Conservation (phyloP, 768 basidiomycete species). For the Cytidiella melzeri region DNA sequence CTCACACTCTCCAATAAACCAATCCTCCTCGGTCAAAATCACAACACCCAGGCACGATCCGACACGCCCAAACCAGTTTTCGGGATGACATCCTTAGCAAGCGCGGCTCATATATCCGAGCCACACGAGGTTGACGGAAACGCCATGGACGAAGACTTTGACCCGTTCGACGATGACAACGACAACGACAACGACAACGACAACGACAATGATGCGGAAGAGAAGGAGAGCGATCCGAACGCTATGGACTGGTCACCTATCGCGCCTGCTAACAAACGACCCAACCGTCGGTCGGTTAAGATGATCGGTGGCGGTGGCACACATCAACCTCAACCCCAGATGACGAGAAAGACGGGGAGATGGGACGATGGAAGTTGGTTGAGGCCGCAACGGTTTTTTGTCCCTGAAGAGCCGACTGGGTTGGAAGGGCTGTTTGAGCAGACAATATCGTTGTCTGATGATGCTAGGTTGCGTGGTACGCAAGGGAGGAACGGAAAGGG, state of each 20-base stretch:
- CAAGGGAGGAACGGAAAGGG: neutral
- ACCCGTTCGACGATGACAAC: conserved; percentile 25
- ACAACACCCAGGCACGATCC: conserved; percentile 17
- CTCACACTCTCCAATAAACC: conserved; percentile 65
- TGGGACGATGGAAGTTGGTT: conserved; percentile 44
- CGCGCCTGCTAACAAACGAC: conserved; percentile 18
- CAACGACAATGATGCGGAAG: conserved; percentile 21
- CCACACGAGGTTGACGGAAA: neutral
- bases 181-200: conserved; percentile 26
- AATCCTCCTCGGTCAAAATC: conserved; percentile 26
- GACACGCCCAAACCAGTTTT: conserved; percentile 47
- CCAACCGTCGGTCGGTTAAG: neutral
- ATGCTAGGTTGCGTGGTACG: conserved; percentile 9
- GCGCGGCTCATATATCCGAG: neutral
- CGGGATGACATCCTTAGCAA: conserved; percentile 57
- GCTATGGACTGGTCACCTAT: conserved; percentile 73
- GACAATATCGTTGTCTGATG: conserved; percentile 33
- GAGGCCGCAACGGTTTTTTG: conserved; percentile 69
- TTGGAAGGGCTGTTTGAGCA: conserved; percentile 64
- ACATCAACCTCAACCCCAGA: neutral
- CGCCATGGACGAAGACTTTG: neutral
- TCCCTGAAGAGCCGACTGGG: conserved; percentile 73
- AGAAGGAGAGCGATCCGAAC: conserved; percentile 32
- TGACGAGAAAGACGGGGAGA: conserved; percentile 12
- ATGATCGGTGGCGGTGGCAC: neutral